A percentile compares a stretch with the other conserved stretches of the same genome.
These are phyloP conservation scores for Entomortierella beljakovae DNA, from an alignment of 192 early-diverging fungal species.

Conservation along the genomic window DNA sequence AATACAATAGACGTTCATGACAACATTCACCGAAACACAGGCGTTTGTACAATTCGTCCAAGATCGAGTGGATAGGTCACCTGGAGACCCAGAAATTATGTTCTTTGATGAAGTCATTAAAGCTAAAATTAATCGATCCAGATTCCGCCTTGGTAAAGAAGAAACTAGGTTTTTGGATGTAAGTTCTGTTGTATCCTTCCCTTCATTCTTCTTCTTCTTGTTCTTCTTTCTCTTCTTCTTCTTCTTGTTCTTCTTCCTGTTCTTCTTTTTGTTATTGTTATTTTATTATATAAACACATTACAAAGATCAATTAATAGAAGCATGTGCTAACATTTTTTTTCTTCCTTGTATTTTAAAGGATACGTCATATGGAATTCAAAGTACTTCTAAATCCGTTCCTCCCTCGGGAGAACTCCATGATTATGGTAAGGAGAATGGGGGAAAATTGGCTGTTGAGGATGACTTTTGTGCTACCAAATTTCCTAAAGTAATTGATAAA, in stretches of 20 bases:
- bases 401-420: constrained; percentile 36
- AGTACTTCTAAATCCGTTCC: constrained; percentile 28
- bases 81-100: constrained; percentile 77
- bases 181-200: constrained; percentile 13
- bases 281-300: no score
- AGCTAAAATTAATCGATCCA: constrained; percentile 81
- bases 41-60: constrained; percentile 84
- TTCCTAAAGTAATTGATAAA: no score
- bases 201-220: no score
- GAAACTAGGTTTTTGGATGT: constrained; percentile 67
- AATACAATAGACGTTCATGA: constrained; percentile 66
- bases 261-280: neutral
- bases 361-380: constrained; percentile 48
- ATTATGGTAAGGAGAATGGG: constrained; percentile 22
- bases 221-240: no score
- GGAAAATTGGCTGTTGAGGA: no score
- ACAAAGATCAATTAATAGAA: no score
- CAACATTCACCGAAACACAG: constrained; percentile 76
- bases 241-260: neutral
- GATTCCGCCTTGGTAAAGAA: constrained; percentile 80
- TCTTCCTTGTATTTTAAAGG: constrained; percentile 3
- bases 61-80: constrained; percentile 74
- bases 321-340: no score
- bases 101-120: constrained; percentile 89
- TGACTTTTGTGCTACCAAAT: no score